phyloP scores from a whole-genome alignment of 78 protist species.

The Dictyostelium purpureum region DNA sequence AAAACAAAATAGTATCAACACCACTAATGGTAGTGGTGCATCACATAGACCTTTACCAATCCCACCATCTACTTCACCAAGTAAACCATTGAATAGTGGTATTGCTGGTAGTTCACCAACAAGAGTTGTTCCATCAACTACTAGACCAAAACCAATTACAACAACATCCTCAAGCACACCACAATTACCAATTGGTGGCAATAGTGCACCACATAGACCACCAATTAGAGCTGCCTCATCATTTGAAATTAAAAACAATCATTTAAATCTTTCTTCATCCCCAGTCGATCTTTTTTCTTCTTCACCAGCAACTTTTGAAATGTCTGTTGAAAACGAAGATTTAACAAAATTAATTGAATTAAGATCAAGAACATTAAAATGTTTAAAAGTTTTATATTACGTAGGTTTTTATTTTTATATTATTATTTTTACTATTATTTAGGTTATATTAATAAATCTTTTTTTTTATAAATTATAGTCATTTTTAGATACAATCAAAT shows the following conservation, averaged over 20 bases:
- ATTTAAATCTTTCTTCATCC: not conserved
- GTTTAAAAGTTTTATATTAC: slow-evolving; percentile 6
- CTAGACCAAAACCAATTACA: slow-evolving; percentile 6
- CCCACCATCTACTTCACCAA: not conserved
- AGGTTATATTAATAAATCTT: too few species aligned
- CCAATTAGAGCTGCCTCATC: slow-evolving; percentile 48
- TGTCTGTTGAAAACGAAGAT: not conserved
- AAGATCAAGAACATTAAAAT: slow-evolving; percentile 13
- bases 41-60: slow-evolving; percentile 39
- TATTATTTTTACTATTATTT: too few species aligned
- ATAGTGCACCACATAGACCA: slow-evolving; percentile 24
- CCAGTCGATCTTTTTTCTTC: slow-evolving; percentile 19
- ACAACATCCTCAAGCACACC: slow-evolving; percentile 13
- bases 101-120: not conserved
- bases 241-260: slow-evolving; percentile 21
- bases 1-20: not conserved
- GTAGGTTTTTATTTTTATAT: too few species aligned
- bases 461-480: too few species aligned
- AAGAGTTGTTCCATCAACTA: not conserved
- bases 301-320: slow-evolving; percentile 8
- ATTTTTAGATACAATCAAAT: slow-evolving; percentile 19
- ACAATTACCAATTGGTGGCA: not conserved
- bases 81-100: not conserved
- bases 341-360: slow-evolving; percentile 12
- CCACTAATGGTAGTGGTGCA: not conserved